Base-by-base conservation (phyloP, 1,284 basidiomycete genomes). In the Cutaneotrichosporon dermatis region DNA sequence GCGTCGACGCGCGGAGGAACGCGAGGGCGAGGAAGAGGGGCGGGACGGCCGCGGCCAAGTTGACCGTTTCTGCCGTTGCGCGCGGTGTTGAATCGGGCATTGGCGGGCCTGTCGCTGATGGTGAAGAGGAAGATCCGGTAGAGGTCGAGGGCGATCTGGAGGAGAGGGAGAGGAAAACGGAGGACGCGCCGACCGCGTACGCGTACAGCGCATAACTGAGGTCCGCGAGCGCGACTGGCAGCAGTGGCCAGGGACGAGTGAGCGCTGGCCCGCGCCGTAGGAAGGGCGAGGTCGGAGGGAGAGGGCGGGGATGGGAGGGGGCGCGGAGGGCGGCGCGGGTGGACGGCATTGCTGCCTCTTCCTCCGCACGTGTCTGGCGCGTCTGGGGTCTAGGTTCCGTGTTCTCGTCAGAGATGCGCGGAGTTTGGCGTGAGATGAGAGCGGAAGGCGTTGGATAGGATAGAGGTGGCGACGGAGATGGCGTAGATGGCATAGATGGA, bases 191-290 rank as follows among this genome's bases (percentile, higher is more conserved):
- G 34, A 9, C 12, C 25, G 25, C 25, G 16, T 25, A 46, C 37
- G 41, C 44, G 40, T 1, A 44, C 8, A 16, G 59, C 41, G 50
- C 37, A 25, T 61, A 61, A 11, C 13, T 33, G 4, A 57, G 1
- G 55, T 61, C 59, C 5, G 46, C 59, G 42, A 48, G 35, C 9
- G 46, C 55, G 36, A 57, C 11, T 3, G 59, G 59, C 11, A 61
- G 25, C 15, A 61, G 55, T 2, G 59, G 55, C 36, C 57, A 43
- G 34, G 59, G 59, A 37, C 55, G 59, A 44, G 49, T 9, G 16
- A 59, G 54, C 12, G 58, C 25, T 33, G 39, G 50, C 5, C 50
- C 50, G 15, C 50, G 37, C 9, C 39, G 35, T 12, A 45, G 15
- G 40, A 33, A 12, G 13, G n/a, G 15, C 4, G 51, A 51, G 16